These are phyloP conservation scores for Neospermospora avenae DNA, from an alignment of 2,329 filamentous ascomycete species.

Conservation along the genomic window DNA sequence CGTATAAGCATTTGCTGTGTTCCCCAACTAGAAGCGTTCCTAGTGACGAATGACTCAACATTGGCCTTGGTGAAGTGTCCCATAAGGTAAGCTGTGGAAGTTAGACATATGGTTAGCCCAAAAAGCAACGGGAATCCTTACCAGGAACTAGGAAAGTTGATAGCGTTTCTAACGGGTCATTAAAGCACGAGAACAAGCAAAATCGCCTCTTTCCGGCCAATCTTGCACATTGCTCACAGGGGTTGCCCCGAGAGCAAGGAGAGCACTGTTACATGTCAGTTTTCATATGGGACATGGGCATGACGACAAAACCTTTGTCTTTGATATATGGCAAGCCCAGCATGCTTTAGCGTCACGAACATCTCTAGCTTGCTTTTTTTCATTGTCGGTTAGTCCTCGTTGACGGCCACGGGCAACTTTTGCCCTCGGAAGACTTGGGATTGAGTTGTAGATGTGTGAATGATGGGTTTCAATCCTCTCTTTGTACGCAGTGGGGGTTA, in stretches of 20 bases:
- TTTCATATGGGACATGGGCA: background rate
- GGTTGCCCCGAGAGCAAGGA: slow-evolving; percentile 32
- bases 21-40: slow-evolving; percentile 31
- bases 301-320: slow-evolving; percentile 29
- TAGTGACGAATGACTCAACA: slow-evolving; percentile 29
- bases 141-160: slow-evolving; percentile 31
- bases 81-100: slow-evolving; percentile 28
- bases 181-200: slow-evolving; percentile 34
- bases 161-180: slow-evolving; percentile 33
- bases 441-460: slow-evolving; percentile 29
- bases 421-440: slow-evolving; percentile 21
- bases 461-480: slow-evolving; percentile 20
- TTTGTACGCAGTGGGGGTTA: no score
- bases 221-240: slow-evolving; percentile 33
- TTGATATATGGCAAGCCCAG: slow-evolving; percentile 36
- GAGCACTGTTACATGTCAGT: slow-evolving; percentile 25
- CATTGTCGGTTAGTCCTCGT: slow-evolving; percentile 28
- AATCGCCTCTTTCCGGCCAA: slow-evolving; percentile 33
- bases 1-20: slow-evolving; percentile 23
- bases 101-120: slow-evolving; percentile 3
- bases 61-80: slow-evolving; percentile 30
- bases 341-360: slow-evolving; percentile 34
- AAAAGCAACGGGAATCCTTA: slow-evolving; percentile 12
- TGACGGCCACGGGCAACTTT: slow-evolving; percentile 29
- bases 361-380: slow-evolving; percentile 33